Evolutionary conservation across 2,329 filamentous ascomycete genomes (phyloP).

Genomic region (Penicillium sp.): DNA sequence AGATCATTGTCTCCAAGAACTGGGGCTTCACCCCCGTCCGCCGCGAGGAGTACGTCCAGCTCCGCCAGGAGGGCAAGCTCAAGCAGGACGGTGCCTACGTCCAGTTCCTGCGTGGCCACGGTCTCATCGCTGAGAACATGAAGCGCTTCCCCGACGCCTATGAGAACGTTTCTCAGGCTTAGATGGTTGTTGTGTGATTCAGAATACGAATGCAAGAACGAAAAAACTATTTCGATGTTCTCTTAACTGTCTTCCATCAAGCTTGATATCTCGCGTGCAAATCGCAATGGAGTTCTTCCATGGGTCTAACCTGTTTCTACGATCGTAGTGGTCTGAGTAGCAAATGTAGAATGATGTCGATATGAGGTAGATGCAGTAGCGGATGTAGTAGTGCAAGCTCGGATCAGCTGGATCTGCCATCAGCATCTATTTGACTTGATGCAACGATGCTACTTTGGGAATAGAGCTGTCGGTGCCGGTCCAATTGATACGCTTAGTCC

Average conservation of each 20-base stretch:
- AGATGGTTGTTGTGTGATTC: conserved; percentile 32
- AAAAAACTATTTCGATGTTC: conserved; percentile 25
- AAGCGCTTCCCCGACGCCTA: conserved; percentile 91
- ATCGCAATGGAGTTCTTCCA: conserved; percentile 26
- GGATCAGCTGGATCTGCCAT: neutral
- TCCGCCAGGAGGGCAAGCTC: conserved; percentile 89
- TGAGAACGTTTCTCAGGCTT: conserved; percentile 47
- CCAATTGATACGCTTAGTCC: neutral
- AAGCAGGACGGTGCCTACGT: conserved; percentile 99
- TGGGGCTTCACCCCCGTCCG: conserved; percentile 99
- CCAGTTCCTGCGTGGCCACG: conserved; percentile 97
- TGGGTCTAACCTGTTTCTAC: conserved; percentile 11
- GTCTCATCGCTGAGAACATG: conserved; percentile 81
- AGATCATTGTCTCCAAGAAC: conserved; percentile 99
- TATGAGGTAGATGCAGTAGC: neutral
- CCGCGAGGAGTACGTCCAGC: conserved; percentile 94
- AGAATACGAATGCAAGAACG: conserved; percentile 29
- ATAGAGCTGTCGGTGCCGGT: neutral
- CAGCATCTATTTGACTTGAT: neutral
- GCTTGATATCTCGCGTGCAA: conserved; percentile 24
- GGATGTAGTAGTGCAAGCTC: neutral
- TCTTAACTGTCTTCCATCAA: conserved; percentile 16
- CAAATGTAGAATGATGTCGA: neutral
- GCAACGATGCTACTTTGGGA: neutral
- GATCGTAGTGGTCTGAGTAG: neutral